A percentile compares a stretch with the other conserved stretches of the same genome.
These are phyloP conservation scores for Symbiotaphrina buchneri DNA, from an alignment of 495 filamentous ascomycete genomes.

Conservation along the genomic window DNA sequence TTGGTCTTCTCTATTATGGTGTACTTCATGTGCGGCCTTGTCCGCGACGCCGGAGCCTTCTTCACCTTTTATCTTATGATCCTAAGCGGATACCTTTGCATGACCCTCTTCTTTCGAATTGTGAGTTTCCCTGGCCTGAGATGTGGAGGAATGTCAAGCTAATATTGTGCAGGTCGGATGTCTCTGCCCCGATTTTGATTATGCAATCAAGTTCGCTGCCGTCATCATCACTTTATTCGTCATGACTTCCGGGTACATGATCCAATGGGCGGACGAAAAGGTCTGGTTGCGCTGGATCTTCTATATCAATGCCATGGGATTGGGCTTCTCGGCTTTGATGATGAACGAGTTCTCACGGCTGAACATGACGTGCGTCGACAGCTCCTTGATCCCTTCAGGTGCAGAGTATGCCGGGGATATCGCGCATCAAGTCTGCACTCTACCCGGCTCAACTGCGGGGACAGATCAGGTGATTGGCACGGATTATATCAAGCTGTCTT, in stretches of 20 bases:
- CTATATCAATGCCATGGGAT: constrained; percentile 55
- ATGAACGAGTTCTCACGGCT: constrained; percentile 55
- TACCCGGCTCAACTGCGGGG: constrained; percentile 39
- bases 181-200: constrained; percentile 65
- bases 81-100: constrained; percentile 44
- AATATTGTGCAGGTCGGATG: too few species aligned
- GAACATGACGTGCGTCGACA: constrained; percentile 39
- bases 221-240: constrained; percentile 60
- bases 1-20: constrained; percentile 52
- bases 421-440: too few species aligned
- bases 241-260: constrained; percentile 57
- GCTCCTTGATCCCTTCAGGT: constrained; percentile 4
- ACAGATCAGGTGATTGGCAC: constrained; percentile 34
- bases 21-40: constrained; percentile 59
- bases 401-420: too few species aligned
- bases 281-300: constrained; percentile 68
- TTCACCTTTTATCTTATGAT: constrained; percentile 60
- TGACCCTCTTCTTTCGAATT: constrained; percentile 68
- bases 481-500: constrained; percentile 37
- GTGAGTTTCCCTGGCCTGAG: too few species aligned
- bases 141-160: too few species aligned
- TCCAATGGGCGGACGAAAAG: constrained; percentile 44
- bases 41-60: constrained; percentile 44
- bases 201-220: constrained; percentile 59
- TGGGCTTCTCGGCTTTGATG: constrained; percentile 57